These are phyloP conservation scores for Postia placenta DNA, from an alignment of 768 basidiomycete genomes.

Conservation along the genomic window DNA sequence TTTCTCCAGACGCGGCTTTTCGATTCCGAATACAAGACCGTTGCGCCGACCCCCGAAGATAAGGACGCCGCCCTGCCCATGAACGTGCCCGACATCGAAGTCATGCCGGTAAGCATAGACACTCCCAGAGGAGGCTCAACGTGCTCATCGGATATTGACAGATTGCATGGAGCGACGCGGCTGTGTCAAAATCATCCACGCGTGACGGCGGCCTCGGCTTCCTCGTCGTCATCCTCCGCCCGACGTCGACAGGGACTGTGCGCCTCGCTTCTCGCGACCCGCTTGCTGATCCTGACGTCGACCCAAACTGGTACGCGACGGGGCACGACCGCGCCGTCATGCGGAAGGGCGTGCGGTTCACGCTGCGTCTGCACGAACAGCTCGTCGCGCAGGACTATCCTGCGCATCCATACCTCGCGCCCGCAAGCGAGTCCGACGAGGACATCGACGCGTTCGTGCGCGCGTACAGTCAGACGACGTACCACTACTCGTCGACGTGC, in stretches of 20 bases:
- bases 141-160: not conserved
- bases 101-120: constrained; percentile 7
- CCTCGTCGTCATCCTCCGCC: not conserved
- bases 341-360: not conserved
- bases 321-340: not conserved
- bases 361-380: not conserved
- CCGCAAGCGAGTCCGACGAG: constrained; percentile 21
- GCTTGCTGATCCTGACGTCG: constrained; percentile 1
- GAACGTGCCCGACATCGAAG: constrained; percentile 16
- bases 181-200: not conserved
- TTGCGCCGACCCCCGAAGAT: not conserved
- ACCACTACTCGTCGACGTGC: constrained; percentile 33
- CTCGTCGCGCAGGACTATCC: no score
- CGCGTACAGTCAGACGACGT: constrained; percentile 20
- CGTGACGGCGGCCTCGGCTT: not conserved
- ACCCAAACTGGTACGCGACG: constrained; percentile 5
- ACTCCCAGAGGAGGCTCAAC: not conserved
- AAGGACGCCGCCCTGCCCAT: constrained; percentile 7
- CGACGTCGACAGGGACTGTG: constrained; percentile 4
- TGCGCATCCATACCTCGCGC: no score
- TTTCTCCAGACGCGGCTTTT: constrained; percentile 7
- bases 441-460: constrained; percentile 27
- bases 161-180: not conserved
- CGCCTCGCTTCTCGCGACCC: constrained; percentile 5
- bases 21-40: not conserved